Base-by-base conservation (phyloP, 2,329 filamentous ascomycete species). In the Dothistroma septosporum region DNA sequence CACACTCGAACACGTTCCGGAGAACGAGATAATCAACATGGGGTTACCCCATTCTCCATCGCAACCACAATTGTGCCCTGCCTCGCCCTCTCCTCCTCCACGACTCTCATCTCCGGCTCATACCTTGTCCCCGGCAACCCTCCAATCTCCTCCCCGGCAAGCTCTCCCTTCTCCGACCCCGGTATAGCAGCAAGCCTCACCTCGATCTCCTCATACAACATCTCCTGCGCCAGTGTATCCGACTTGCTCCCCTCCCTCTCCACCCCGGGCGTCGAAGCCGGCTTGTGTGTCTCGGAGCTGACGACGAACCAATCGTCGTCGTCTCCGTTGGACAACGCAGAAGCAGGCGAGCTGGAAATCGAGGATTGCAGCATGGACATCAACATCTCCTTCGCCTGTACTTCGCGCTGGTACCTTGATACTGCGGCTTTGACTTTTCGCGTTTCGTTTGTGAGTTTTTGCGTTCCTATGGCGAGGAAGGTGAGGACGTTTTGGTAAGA, bases 161-260 rank as follows among this genome's bases (percentile, higher is more conserved):
- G 10, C 46, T 50, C 47, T 46, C 28, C 8, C 8, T 53, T 28
- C 1, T 12, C 1, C 1, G 11, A 1, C 37, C 32, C 24, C 24
- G 24, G 22, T 4, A 12, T 19, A 19, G 31, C 31, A 22, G 31
- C 52, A 33, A 54, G 37, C 52, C 21, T 54, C 24, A 54, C 52
- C 41, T 57, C 59, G 46, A 70, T 58, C 57, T 57, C 49, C 56
- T 60, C 63, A 64, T 67, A 69, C 67, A 65, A 67, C 53, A 21
- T 46, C 48, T 65, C 64, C 62, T 69, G 68, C 19, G 19, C 58
- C n/a, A n/a, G n/a, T n/a, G n/a, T n/a, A 47, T 54, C 21, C 63
- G 56, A 63, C 55, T 65, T 71, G 60, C 12, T 14, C 10, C 47
- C 24, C n/a, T 28, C 28, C 53, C 22, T 56, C 22, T 37, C 35